A percentile compares a stretch with the other conserved stretches of the same genome.
These are phyloP conservation scores for Cucurbita moschata DNA, from an alignment of 306 rosid species.

Conservation along the genomic window DNA sequence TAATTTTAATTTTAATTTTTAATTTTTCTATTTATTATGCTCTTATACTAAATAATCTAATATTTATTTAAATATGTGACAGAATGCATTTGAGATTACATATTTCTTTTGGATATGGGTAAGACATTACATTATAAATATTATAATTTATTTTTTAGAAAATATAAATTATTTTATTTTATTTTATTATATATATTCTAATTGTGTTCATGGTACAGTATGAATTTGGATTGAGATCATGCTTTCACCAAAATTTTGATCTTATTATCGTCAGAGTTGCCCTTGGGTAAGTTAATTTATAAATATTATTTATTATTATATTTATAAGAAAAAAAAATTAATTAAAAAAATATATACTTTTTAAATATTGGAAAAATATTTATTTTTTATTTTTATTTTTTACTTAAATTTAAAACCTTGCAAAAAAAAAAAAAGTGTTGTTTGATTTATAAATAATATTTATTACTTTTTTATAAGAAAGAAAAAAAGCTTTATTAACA, in stretches of 20 bases:
- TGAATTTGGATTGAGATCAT: constrained; percentile 77
- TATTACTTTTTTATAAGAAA: too few species aligned
- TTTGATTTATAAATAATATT: too few species aligned
- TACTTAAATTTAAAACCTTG: too few species aligned
- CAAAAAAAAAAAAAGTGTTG: too few species aligned
- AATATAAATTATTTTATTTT: neutral
- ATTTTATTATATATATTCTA: neutral
- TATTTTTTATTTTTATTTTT: too few species aligned
- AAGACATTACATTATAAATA: constrained; percentile 3
- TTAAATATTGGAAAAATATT: too few species aligned
- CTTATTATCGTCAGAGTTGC: constrained; percentile 42
- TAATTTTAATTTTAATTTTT: neutral
- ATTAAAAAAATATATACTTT: too few species aligned
- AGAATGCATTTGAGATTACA: constrained; percentile 96
- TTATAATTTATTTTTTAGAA: neutral
- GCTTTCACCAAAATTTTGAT: constrained; percentile 54
- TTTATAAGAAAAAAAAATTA: neutral
- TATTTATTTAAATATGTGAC: constrained; percentile 10
- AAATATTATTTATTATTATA: neutral
- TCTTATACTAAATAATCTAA: neutral
- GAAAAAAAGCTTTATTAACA: too few species aligned
- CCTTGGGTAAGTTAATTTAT: constrained; percentile 47
- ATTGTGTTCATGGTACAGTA: constrained; percentile 39
- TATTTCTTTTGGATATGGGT: constrained; percentile 92
- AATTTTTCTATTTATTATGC: too few species aligned